These are phyloP conservation scores for Polyplosphaeria fusca DNA, from an alignment of 495 filamentous ascomycete species.

Conservation along the genomic window DNA sequence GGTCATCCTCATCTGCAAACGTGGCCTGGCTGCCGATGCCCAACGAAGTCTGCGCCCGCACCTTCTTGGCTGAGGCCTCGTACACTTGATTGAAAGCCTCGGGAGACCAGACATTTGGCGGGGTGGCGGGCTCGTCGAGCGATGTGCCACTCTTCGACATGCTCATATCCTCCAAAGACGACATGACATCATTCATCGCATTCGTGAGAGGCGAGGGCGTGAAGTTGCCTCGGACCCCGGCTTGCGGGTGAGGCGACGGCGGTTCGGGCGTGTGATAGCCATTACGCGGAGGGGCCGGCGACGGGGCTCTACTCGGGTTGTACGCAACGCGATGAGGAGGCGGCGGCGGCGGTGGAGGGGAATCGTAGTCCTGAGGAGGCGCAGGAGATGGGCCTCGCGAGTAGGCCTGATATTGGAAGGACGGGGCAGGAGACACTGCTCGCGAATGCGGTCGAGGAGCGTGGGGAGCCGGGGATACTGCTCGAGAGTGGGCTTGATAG, in stretches of 20 bases:
- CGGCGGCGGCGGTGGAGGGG: slow-evolving; percentile 43
- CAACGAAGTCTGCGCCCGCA: slow-evolving; percentile 68
- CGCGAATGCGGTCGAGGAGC: slow-evolving; percentile 38
- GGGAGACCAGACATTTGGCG: slow-evolving; percentile 81
- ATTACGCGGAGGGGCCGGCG: slow-evolving; percentile 32
- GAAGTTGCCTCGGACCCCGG: slow-evolving; percentile 54
- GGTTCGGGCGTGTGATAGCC: slow-evolving; percentile 58
- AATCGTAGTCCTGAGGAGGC: slow-evolving; percentile 35
- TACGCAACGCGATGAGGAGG: slow-evolving; percentile 44
- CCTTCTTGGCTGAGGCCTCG: slow-evolving; percentile 38
- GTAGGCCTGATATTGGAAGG: slow-evolving; percentile 15
- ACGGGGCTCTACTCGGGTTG: slow-evolving; percentile 37
- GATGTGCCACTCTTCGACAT: slow-evolving; percentile 52
- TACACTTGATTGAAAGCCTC: slow-evolving; percentile 73
- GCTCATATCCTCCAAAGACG: slow-evolving; percentile 86
- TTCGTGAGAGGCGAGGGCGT: slow-evolving; percentile 89
- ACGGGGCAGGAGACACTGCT: slow-evolving; percentile 38
- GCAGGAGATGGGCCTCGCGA: slow-evolving; percentile 40
- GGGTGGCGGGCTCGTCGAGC: slow-evolving; percentile 49
- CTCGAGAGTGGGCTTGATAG: slow-evolving; percentile 21
- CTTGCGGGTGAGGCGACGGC: slow-evolving; percentile 49
- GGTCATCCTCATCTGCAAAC: slow-evolving; percentile 38
- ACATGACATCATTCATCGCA: slow-evolving; percentile 98
- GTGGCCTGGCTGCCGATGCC: slow-evolving; percentile 53
- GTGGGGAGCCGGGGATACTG: slow-evolving; percentile 39